Percentiles rank a stretch among this genome's conserved stretches.
Conservation (phyloP, 331 rosid species). For the Dryas integrifolia region DNA sequence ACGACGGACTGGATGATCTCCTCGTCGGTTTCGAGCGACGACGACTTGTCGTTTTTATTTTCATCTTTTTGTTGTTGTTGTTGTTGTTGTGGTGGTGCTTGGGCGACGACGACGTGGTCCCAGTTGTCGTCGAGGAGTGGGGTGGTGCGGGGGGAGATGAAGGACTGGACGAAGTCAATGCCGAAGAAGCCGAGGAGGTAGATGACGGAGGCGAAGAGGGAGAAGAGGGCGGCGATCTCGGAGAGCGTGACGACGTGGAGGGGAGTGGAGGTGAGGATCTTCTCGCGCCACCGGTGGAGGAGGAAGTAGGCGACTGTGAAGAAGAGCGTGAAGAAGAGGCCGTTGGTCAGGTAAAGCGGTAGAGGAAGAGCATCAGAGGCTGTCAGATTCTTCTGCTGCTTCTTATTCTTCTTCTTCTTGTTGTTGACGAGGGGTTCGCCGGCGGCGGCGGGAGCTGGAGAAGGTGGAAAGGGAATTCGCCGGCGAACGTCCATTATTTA, state of each 20-base stretch:
- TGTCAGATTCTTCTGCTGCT: neutral
- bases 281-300: conserved; percentile 60
- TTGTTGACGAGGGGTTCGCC: conserved; percentile 24
- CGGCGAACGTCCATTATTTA: conserved; percentile 49
- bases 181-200: conserved; percentile 64
- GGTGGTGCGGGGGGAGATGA: conserved; percentile 29
- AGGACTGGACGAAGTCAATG: conserved; percentile 46
- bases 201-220: conserved; percentile 50
- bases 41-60: neutral
- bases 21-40: conserved; percentile 30
- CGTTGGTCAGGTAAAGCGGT: conserved; percentile 45
- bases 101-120: neutral
- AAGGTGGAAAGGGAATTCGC: conserved; percentile 14
- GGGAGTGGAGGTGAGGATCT: conserved; percentile 54
- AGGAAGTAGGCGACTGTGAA: conserved; percentile 59
- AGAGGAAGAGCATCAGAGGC: conserved; percentile 25
- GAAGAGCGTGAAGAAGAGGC: conserved; percentile 48
- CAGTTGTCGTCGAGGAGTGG: conserved; percentile 28
- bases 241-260: conserved; percentile 50
- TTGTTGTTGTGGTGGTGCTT: neutral
- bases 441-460: conserved; percentile 5
- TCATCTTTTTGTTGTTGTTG: neutral
- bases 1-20: conserved; percentile 40
- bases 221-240: conserved; percentile 43
- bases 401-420: neutral